Evolutionary conservation across 768 basidiomycete genomes (phyloP).

Genomic region (Kwoniella mangroviensis): DNA sequence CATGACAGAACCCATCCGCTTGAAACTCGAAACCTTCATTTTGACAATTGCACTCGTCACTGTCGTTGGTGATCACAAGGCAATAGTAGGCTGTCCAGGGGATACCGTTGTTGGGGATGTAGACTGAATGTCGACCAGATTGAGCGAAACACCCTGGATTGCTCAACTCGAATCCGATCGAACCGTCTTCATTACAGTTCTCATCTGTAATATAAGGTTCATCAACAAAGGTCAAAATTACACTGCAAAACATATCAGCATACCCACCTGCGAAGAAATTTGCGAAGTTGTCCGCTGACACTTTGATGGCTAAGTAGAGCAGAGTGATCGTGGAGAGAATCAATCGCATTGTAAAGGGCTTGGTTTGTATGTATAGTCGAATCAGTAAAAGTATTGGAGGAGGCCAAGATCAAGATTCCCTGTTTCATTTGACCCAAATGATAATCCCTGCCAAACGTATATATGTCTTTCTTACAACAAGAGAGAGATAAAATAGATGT

Average conservation of each 20-base stretch:
- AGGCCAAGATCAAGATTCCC: too few relatives aligned
- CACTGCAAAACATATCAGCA: background rate
- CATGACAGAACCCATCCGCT: slow-evolving; percentile 11
- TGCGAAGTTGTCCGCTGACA: slow-evolving; percentile 23
- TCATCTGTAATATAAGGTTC: slow-evolving; percentile 8
- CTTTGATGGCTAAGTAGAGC: background rate
- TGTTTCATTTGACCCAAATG: too few relatives aligned
- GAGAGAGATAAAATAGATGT: too few relatives aligned
- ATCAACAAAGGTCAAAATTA: background rate
- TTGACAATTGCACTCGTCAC: slow-evolving; percentile 6
- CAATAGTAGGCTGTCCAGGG: slow-evolving; percentile 9
- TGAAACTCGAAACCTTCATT: slow-evolving; percentile 4
- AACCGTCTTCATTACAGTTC: slow-evolving; percentile 23
- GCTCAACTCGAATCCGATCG: slow-evolving; percentile 19
- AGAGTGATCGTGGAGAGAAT: background rate
- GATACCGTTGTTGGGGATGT: slow-evolving; percentile 20
- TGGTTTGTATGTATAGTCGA: too few relatives aligned
- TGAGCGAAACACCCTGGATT: slow-evolving; percentile 18
- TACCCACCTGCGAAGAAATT: slow-evolving; percentile 29
- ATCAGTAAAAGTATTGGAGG: too few relatives aligned
- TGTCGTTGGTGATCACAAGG: slow-evolving; percentile 8
- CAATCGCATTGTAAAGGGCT: background rate
- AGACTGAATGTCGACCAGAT: slow-evolving; percentile 6
- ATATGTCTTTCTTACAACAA: too few relatives aligned
- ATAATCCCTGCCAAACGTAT: too few relatives aligned